Evolutionary conservation across 352 stramenopile species (phyloP).

Genomic region (Phytophthora europaea): DNA sequence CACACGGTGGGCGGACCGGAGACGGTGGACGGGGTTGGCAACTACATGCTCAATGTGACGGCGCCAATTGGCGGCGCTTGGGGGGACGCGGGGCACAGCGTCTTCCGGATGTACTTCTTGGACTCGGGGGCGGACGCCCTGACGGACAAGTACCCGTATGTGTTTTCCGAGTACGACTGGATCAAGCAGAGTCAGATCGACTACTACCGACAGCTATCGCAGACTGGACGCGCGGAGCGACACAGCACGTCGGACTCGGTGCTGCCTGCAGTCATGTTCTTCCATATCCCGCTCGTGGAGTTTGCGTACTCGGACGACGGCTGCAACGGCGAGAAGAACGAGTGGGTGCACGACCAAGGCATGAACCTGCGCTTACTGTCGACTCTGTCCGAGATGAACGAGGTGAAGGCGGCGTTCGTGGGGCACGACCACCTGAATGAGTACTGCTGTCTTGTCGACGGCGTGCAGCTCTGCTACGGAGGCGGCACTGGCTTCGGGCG

Average conservation of each 20-base stretch:
- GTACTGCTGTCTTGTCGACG: slow-evolving; percentile 53
- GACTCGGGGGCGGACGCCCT: slow-evolving; percentile 50
- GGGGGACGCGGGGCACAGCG: slow-evolving; percentile 31
- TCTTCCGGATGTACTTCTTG: slow-evolving; percentile 78
- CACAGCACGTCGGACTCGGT: slow-evolving; percentile 29
- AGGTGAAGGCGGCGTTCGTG: slow-evolving; percentile 72
- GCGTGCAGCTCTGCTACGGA: slow-evolving; percentile 68
- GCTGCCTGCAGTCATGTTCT: slow-evolving; percentile 69
- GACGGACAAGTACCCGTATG: slow-evolving; percentile 43
- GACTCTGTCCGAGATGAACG: slow-evolving; percentile 53
- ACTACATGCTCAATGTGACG: slow-evolving; percentile 64
- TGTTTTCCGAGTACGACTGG: slow-evolving; percentile 58
- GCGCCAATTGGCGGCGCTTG: slow-evolving; percentile 43
- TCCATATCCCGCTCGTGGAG: slow-evolving; percentile 71
- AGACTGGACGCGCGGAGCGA: slow-evolving; percentile 24
- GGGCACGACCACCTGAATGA: slow-evolving; percentile 76
- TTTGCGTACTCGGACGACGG: slow-evolving; percentile 38
- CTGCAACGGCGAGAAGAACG: slow-evolving; percentile 48
- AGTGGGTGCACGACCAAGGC: slow-evolving; percentile 45
- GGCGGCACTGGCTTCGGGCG: slow-evolving; percentile 58
- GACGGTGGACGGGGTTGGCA: slow-evolving; percentile 52
- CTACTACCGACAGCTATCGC: slow-evolving; percentile 50
- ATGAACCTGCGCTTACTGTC: slow-evolving; percentile 59
- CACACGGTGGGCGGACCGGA: slow-evolving; percentile 53
- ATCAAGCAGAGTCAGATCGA: slow-evolving; percentile 64